phyloP scores from a whole-genome alignment of 805 yeast genomes.

The Tetrapisispora nanseiensis region DNA sequence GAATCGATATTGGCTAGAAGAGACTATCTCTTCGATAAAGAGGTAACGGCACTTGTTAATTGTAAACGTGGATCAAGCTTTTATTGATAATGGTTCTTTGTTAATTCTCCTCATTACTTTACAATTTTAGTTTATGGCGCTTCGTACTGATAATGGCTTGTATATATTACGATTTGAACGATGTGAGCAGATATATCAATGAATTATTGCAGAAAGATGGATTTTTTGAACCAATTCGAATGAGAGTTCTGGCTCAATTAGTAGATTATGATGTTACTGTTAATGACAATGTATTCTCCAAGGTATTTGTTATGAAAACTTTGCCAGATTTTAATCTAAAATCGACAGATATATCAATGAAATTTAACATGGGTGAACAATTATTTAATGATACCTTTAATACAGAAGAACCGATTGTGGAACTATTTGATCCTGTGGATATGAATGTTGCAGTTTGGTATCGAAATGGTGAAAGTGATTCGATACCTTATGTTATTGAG shows the following conservation, averaged over 20 bases:
- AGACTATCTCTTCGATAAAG: too few relatives aligned
- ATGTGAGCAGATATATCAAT: neutral
- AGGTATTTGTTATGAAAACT: neutral
- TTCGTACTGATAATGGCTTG: too few relatives aligned
- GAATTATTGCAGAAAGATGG: neutral
- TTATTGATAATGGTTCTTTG: too few relatives aligned
- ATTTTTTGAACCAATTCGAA: neutral
- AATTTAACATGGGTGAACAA: neutral
- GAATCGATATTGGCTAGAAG: too few relatives aligned
- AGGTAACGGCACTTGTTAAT: too few relatives aligned
- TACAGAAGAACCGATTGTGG: too few relatives aligned
- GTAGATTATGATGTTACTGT: neutral
- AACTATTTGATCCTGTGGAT: slow-evolving; percentile 9
- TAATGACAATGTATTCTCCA: neutral
- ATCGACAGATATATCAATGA: too few relatives aligned
- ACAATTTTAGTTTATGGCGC: too few relatives aligned
- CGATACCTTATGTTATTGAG: slow-evolving; percentile 6
- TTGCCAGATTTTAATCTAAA: neutral
- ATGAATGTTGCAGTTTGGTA: slow-evolving; percentile 8
- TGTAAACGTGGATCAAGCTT: too few relatives aligned
- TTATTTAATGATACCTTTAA: neutral
- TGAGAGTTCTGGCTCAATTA: neutral
- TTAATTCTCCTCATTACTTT: too few relatives aligned
- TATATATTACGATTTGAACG: neutral
- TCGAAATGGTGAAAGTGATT: neutral